phyloP scores from a whole-genome alignment of 768 basidiomycete genomes.

The Postia placenta region DNA sequence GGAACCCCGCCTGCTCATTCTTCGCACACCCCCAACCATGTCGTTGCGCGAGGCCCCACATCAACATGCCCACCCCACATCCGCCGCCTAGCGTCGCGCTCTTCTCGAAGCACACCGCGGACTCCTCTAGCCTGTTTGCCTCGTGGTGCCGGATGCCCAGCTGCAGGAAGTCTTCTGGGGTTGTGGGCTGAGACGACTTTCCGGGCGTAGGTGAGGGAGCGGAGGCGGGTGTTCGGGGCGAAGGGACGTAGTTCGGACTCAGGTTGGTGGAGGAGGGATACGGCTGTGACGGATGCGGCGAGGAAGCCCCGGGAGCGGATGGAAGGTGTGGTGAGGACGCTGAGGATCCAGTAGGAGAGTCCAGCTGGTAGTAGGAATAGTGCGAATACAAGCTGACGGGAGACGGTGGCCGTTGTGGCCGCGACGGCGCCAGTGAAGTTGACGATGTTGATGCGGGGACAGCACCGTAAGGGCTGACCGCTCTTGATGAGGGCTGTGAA shows the following conservation, averaged over 20 bases:
- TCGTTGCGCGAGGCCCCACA: constrained; percentile 82
- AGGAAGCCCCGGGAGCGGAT: constrained; percentile 26
- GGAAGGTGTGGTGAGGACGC: no score
- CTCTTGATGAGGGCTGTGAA: not conserved
- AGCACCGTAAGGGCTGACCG: not conserved
- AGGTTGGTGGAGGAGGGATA: constrained; percentile 9
- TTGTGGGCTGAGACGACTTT: constrained; percentile 17
- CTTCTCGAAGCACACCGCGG: constrained; percentile 69
- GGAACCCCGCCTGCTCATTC: constrained; percentile 75
- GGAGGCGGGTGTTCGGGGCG: constrained; percentile 1
- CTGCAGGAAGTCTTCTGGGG: constrained; percentile 65
- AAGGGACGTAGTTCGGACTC: constrained; percentile 11
- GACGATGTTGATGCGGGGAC: not conserved
- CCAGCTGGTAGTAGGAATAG: constrained; percentile 63
- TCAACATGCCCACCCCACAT: constrained; percentile 85
- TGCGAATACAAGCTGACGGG: constrained; percentile 47
- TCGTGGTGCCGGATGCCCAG: constrained; percentile 77
- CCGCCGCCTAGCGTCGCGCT: constrained; percentile 71
- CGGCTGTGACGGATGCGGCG: constrained; percentile 6
- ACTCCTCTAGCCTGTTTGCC: constrained; percentile 61
- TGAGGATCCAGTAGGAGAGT: constrained; percentile 38
- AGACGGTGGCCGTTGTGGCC: constrained; percentile 9
- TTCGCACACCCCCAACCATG: constrained; percentile 86
- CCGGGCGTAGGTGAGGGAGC: not conserved
- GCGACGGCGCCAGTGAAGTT: constrained; percentile 4